phyloP scores from a whole-genome alignment of 257 asterid species.

The Nicotiana tabacum region DNA sequence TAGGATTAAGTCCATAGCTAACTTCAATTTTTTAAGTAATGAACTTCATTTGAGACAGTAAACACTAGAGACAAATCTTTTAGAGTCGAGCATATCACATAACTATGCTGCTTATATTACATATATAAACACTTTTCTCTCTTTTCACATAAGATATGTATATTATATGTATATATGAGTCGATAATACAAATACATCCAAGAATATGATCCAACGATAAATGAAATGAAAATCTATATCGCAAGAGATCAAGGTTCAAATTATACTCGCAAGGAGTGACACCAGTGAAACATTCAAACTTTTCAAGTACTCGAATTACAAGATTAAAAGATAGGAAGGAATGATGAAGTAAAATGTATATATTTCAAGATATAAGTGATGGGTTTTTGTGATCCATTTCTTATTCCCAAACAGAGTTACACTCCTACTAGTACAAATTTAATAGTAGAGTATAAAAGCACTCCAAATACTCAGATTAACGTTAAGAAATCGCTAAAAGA shows the following conservation, averaged over 20 bases:
- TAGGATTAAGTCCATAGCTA: too few species aligned
- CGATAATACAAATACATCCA: too few species aligned
- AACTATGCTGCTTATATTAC: too few species aligned
- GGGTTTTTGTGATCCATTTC: neutral
- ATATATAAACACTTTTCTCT: too few species aligned
- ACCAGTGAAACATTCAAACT: neutral
- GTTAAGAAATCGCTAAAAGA: neutral
- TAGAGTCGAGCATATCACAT: too few species aligned
- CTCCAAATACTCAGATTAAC: neutral
- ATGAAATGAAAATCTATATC: too few species aligned
- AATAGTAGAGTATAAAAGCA: neutral
- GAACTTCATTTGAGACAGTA: neutral
- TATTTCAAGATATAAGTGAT: neutral
- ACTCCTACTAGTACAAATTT: neutral
- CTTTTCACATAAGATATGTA: too few species aligned
- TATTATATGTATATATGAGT: too few species aligned
- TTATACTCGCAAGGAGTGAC: neutral
- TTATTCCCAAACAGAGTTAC: neutral
- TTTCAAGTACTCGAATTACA: neutral
- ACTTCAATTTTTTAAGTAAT: too few species aligned
- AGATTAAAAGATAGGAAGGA: neutral
- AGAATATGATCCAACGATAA: too few species aligned
- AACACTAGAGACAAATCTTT: neutral
- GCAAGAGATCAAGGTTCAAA: neutral
- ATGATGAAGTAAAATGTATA: too few species aligned